A percentile compares a stretch with the other conserved stretches of the same genome.
These are phyloP conservation scores for Maudiozyma pseudohumilis DNA, from an alignment of 805 yeast species.

Conservation along the genomic window DNA sequence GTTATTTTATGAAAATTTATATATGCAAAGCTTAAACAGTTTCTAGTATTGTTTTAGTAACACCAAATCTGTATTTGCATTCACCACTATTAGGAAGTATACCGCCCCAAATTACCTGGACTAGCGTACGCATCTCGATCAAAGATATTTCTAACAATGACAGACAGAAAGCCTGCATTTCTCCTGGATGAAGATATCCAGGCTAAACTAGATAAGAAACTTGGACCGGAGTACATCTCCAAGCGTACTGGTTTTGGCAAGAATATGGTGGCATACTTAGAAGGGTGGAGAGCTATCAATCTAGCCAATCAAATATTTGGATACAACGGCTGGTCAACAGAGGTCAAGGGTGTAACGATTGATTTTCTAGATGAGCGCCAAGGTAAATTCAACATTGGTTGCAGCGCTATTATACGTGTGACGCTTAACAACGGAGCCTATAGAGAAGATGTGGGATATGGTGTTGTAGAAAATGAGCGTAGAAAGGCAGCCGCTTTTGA, in stretches of 20 bases:
- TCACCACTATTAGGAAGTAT: too few species aligned
- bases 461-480: slow-evolving; percentile 67
- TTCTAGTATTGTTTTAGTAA: too few species aligned
- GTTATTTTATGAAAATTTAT: too few species aligned
- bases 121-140: too few species aligned
- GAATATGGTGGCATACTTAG: slow-evolving; percentile 57
- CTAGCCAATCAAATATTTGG: slow-evolving; percentile 77
- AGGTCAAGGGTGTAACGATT: slow-evolving; percentile 51
- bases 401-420: slow-evolving; percentile 64
- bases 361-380: slow-evolving; percentile 61
- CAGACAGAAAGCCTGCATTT: slow-evolving; percentile 13
- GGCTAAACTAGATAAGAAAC: slow-evolving; percentile 33
- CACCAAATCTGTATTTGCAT: too few species aligned
- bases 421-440: slow-evolving; percentile 66
- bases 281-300: slow-evolving; percentile 77
- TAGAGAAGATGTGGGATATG: slow-evolving; percentile 80
- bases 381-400: slow-evolving; percentile 52
- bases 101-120: too few species aligned
- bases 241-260: slow-evolving; percentile 70
- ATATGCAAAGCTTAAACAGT: too few species aligned
- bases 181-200: slow-evolving; percentile 27
- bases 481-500: slow-evolving; percentile 71
- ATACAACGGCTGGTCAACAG: slow-evolving; percentile 75
- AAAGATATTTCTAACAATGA: slow-evolving; percentile 11
- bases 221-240: slow-evolving; percentile 74